These are phyloP conservation scores for Ceriops decandra DNA, from an alignment of 345 rosid genomes.

Conservation along the genomic window DNA sequence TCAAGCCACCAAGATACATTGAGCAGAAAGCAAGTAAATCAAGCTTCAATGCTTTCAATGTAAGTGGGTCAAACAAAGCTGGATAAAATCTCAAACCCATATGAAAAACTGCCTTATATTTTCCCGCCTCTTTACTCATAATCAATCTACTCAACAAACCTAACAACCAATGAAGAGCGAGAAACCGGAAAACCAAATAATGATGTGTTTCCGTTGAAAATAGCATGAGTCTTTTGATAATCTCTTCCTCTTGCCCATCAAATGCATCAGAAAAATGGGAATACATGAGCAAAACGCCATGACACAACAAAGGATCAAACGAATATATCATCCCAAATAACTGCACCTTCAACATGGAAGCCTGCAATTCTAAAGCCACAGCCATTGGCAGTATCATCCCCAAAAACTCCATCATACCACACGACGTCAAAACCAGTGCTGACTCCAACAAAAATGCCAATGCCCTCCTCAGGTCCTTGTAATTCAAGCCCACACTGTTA, in stretches of 20 bases:
- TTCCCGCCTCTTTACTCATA: slow-evolving; percentile 41
- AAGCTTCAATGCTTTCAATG: slow-evolving; percentile 78
- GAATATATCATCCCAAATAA: slow-evolving; percentile 84
- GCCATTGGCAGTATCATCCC: slow-evolving; percentile 77
- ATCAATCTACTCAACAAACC: slow-evolving; percentile 55
- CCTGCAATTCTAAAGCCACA: slow-evolving; percentile 70
- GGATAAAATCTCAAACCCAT: slow-evolving; percentile 70
- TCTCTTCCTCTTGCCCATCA: slow-evolving; percentile 74
- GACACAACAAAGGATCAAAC: slow-evolving; percentile 72
- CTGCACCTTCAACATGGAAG: slow-evolving; percentile 90
- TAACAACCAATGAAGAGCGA: slow-evolving; percentile 79
- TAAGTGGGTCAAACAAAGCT: slow-evolving; percentile 85
- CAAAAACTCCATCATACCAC: slow-evolving; percentile 80
- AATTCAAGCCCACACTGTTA: slow-evolving; percentile 47
- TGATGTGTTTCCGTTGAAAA: slow-evolving; percentile 67
- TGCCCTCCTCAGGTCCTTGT: slow-evolving; percentile 83
- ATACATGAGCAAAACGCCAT: slow-evolving; percentile 65
- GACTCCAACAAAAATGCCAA: slow-evolving; percentile 86
- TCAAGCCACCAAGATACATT: slow-evolving; percentile 38
- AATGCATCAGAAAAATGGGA: slow-evolving; percentile 59
- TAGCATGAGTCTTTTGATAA: slow-evolving; percentile 57
- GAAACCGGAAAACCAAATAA: slow-evolving; percentile 68
- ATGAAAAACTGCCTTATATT: slow-evolving; percentile 48
- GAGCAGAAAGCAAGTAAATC: slow-evolving; percentile 77
- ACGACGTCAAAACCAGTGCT: slow-evolving; percentile 69